Evolutionary conservation across 2,329 filamentous ascomycete species (phyloP).

Genomic region (Incumbomyces lentus): DNA sequence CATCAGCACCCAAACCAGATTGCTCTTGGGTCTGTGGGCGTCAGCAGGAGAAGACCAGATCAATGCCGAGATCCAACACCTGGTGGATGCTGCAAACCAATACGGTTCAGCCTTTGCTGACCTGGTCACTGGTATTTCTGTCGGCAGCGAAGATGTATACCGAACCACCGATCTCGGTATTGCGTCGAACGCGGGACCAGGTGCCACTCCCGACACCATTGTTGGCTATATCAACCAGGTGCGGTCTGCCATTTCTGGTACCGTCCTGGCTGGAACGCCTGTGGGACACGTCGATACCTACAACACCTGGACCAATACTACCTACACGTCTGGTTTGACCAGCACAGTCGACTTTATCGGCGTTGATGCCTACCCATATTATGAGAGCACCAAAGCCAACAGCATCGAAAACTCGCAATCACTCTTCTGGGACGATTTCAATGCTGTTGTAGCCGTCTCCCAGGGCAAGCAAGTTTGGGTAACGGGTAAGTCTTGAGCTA

Average conservation of each 20-base stretch:
- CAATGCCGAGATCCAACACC: constrained; percentile 62
- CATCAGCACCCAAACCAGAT: constrained; percentile 64
- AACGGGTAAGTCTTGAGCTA: constrained; percentile 24
- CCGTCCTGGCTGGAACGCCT: constrained; percentile 45
- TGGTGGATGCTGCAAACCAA: constrained; percentile 56
- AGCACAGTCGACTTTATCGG: constrained; percentile 67
- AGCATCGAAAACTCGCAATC: constrained; percentile 51
- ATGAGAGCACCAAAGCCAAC: constrained; percentile 48
- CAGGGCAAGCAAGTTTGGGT: constrained; percentile 52
- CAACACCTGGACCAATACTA: constrained; percentile 67
- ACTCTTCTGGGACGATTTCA: constrained; percentile 59
- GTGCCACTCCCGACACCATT: constrained; percentile 52
- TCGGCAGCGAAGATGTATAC: constrained; percentile 81
- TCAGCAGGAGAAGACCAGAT: constrained; percentile 56
- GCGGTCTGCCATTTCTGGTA: constrained; percentile 52
- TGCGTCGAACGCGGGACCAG: constrained; percentile 50
- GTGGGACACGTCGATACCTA: constrained; percentile 87
- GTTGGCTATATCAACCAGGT: constrained; percentile 62
- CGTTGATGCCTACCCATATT: constrained; percentile 78
- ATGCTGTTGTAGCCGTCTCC: constrained; percentile 48
- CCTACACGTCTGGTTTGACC: constrained; percentile 51
- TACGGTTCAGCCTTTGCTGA: constrained; percentile 57
- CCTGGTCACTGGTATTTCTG: constrained; percentile 69
- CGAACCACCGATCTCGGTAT: constrained; percentile 63
- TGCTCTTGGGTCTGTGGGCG: constrained; percentile 77